A percentile compares a stretch with the other conserved stretches of the same genome.
Evolutionary conservation across 257 asterid genomes (phyloP).

Genomic region (Lantana camara): DNA sequence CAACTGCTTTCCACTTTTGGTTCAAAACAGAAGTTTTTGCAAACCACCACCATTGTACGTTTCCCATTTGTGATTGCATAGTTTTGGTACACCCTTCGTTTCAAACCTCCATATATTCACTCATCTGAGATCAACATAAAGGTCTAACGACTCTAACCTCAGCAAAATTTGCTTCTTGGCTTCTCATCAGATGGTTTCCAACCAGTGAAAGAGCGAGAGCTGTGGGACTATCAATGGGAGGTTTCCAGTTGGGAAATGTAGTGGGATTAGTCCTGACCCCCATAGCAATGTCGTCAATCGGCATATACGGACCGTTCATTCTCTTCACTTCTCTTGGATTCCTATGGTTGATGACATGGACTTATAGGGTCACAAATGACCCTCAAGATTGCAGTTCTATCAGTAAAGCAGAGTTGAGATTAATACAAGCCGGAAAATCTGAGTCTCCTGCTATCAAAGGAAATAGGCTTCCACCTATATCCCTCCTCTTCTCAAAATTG

Average conservation of each 20-base stretch:
- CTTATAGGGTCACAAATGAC: slow-evolving; percentile 53
- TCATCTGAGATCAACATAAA: neutral
- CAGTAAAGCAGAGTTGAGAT: slow-evolving; percentile 61
- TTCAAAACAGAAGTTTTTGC: too few relatives aligned
- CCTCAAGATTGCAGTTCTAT: slow-evolving; percentile 69
- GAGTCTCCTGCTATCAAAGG: slow-evolving; percentile 49
- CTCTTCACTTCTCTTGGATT: slow-evolving; percentile 84
- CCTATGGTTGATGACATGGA: slow-evolving; percentile 81
- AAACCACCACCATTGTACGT: too few relatives aligned
- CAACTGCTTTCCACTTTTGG: too few relatives aligned
- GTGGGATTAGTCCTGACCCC: slow-evolving; percentile 89
- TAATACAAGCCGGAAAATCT: slow-evolving; percentile 85
- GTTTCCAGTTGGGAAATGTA: slow-evolving; percentile 91
- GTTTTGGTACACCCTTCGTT: neutral
- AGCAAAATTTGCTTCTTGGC: neutral
- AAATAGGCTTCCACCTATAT: slow-evolving; percentile 57
- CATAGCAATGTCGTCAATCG: slow-evolving; percentile 61
- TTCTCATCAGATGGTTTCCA: slow-evolving; percentile 78
- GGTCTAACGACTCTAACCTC: neutral
- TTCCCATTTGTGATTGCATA: too few relatives aligned
- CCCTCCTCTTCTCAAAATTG: slow-evolving; percentile 68
- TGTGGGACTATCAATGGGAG: slow-evolving; percentile 96
- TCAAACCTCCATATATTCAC: neutral
- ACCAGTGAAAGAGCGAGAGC: slow-evolving; percentile 87
- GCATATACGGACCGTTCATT: slow-evolving; percentile 80